Evolutionary conservation across 495 filamentous ascomycete genomes (phyloP).

Genomic region (Annulohypoxylon bovei): DNA sequence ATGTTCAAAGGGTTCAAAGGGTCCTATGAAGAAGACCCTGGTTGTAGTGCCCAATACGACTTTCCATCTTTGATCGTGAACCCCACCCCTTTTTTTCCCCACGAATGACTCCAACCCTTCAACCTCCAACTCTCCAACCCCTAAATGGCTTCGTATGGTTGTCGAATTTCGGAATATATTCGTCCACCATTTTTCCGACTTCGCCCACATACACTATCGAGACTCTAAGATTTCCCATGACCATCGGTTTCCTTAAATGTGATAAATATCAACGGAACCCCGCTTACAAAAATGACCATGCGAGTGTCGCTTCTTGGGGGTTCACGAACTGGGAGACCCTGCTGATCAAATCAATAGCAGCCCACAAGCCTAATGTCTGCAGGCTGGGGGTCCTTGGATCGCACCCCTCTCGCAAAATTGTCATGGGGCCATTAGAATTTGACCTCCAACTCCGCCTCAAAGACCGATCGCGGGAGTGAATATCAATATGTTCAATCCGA

Average conservation of each 20-base stretch:
- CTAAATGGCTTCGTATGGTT: conserved; percentile 12
- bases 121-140: conserved; percentile 13
- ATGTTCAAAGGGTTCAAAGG: conserved; percentile 24
- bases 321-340: conserved; percentile 16
- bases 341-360: conserved; percentile 13
- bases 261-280: conserved; percentile 17
- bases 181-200: conserved; percentile 2
- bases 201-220: conserved; percentile 4
- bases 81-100: conserved; percentile 22
- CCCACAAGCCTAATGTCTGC: conserved; percentile 8
- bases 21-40: conserved; percentile 17
- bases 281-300: conserved; percentile 20
- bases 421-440: neutral
- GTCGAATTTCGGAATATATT: conserved; percentile 10
- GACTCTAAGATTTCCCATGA: conserved; percentile 13
- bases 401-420: neutral
- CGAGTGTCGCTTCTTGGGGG: conserved; percentile 10
- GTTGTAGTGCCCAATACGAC: conserved; percentile 32
- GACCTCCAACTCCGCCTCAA: conserved; percentile 1
- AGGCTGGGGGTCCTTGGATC: conserved; percentile 15
- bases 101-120: conserved; percentile 17
- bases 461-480: neutral
- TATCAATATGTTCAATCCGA: neutral
- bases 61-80: conserved; percentile 25
- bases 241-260: conserved; percentile 23